phyloP scores from a whole-genome alignment of 495 filamentous ascomycete species.

The Talaromyces trachyspermus region DNA sequence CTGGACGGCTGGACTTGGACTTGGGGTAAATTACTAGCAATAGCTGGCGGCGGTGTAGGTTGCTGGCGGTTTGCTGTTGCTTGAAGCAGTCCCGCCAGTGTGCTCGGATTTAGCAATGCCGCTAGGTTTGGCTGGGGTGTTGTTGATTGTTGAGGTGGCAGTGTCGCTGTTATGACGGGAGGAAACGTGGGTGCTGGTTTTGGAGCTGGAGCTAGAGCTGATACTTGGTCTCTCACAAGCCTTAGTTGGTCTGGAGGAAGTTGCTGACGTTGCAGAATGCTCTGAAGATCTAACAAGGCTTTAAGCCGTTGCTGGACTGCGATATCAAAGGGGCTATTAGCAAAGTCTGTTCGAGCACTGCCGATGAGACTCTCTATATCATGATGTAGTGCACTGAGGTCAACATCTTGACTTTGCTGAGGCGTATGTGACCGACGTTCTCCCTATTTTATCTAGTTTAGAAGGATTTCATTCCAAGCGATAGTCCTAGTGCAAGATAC shows the following conservation, averaged over 20 bases:
- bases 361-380: slow-evolving; percentile 73
- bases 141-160: slow-evolving; percentile 25
- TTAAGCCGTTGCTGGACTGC: slow-evolving; percentile 70
- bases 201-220: slow-evolving; percentile 45
- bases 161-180: slow-evolving; percentile 15
- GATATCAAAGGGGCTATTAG: slow-evolving; percentile 63
- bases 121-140: slow-evolving; percentile 22
- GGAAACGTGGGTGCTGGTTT: slow-evolving; percentile 14
- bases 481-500: background rate
- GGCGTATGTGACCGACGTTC: slow-evolving; percentile 30
- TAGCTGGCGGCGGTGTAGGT: slow-evolving; percentile 30
- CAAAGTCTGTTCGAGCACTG: slow-evolving; percentile 61
- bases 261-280: slow-evolving; percentile 67
- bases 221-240: slow-evolving; percentile 71
- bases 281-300: slow-evolving; percentile 80
- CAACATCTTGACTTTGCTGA: slow-evolving; percentile 27
- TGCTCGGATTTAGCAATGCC: slow-evolving; percentile 38
- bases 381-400: slow-evolving; percentile 66
- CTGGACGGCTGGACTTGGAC: slow-evolving; percentile 13
- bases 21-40: slow-evolving; percentile 24
- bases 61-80: slow-evolving; percentile 38
- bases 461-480: background rate
- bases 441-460: slow-evolving; percentile 18
- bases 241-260: slow-evolving; percentile 74
- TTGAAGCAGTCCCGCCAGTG: slow-evolving; percentile 43